These are phyloP conservation scores for Chlorella sp. DNA, from an alignment of 139 green algal species.

Conservation along the genomic window DNA sequence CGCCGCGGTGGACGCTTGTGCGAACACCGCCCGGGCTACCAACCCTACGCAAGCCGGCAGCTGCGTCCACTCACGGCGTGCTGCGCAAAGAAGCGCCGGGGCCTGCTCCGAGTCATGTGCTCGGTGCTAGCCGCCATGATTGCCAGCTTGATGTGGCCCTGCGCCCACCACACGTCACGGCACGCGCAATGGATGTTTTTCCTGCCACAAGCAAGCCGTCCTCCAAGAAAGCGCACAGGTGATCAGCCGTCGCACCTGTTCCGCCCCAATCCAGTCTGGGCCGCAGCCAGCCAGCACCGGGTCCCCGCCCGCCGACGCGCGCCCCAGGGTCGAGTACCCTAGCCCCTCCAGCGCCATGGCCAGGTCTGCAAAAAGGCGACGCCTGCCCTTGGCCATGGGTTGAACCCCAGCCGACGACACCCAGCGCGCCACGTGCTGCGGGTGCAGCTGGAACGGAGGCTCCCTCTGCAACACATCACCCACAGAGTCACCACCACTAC, in stretches of 20 bases:
- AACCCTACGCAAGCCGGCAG: no score
- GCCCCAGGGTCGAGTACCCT: background rate
- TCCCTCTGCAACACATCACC: no score
- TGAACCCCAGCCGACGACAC: background rate
- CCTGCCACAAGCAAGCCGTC: background rate
- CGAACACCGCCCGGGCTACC: no score
- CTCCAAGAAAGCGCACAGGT: background rate
- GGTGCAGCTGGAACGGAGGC: background rate
- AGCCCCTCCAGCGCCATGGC: background rate
- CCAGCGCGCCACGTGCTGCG: background rate
- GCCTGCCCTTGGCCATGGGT: background rate
- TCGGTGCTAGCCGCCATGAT: background rate
- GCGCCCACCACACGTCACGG: no score
- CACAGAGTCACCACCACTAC: no score
- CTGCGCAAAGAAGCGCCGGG: background rate
- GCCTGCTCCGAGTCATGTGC: background rate
- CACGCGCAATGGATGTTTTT: no score
- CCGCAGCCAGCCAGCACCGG: background rate
- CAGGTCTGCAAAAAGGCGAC: background rate
- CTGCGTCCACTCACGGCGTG: no score
- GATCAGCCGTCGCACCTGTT: slow-evolving; percentile 1
- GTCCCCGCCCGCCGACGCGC: background rate
- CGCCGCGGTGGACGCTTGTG: no score
- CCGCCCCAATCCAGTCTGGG: background rate
- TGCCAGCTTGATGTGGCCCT: slow-evolving; percentile 7